Conservation (phyloP, 805 yeast genomes). For the Candida golubevii region DNA sequence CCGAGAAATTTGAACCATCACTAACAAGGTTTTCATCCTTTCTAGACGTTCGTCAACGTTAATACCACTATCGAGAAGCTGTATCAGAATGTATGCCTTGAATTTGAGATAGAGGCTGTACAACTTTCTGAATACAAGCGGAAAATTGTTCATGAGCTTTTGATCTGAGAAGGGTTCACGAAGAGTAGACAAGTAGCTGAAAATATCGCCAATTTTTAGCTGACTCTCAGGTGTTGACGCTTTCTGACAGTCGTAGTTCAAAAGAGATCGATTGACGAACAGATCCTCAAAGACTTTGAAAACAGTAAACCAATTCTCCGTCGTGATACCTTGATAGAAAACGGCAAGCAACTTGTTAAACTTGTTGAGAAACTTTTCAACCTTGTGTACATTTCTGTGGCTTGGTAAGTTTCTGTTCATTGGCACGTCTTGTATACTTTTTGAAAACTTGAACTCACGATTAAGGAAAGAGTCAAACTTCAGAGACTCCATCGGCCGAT, state of each 20-base stretch:
- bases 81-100: conserved; percentile 57
- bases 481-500: conserved; percentile 51
- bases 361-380: conserved; percentile 58
- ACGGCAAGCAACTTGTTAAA: conserved; percentile 60
- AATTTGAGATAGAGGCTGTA: conserved; percentile 65
- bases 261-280: conserved; percentile 55
- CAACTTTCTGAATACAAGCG: conserved; percentile 62
- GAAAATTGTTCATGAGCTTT: conserved; percentile 45
- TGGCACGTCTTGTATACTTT: conserved; percentile 43
- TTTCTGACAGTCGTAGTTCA: conserved; percentile 47
- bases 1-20: conserved; percentile 59
- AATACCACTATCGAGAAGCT: conserved; percentile 61
- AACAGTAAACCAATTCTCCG: conserved; percentile 75
- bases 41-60: conserved; percentile 55
- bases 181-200: conserved; percentile 62
- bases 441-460: conserved; percentile 40
- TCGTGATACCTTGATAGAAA: conserved; percentile 51
- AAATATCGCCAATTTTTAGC: conserved; percentile 62
- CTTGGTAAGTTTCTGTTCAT: conserved; percentile 44
- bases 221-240: conserved; percentile 46
- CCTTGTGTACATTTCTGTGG: conserved; percentile 41
- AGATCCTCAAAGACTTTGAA: conserved; percentile 72
- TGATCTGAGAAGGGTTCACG: conserved; percentile 42
- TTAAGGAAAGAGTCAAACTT: conserved; percentile 36
- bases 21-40: conserved; percentile 64